Percentiles rank a stretch among this genome's conserved stretches.
These are phyloP conservation scores for Halteria grandinella DNA, from an alignment of 73 alveolate species.

Conservation along the genomic window DNA sequence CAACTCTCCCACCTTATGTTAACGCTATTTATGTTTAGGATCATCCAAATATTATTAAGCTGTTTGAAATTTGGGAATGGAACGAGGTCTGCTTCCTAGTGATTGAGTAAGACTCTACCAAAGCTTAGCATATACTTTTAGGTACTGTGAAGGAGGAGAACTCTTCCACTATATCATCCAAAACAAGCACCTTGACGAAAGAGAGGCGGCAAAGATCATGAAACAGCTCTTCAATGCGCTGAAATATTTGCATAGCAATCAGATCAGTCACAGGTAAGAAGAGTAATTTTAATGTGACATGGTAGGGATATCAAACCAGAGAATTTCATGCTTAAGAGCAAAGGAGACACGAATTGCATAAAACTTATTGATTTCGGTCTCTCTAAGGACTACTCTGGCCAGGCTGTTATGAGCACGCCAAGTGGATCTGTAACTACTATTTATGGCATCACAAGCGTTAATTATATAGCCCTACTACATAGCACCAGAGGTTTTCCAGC, in stretches of 20 bases:
- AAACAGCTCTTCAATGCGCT: conserved; percentile 74
- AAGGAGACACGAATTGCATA: conserved; percentile 44
- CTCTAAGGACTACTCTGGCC: conserved; percentile 44
- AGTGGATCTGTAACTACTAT: conserved; percentile 64
- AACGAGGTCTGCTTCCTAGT: conserved; percentile 57
- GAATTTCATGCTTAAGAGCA: conserved; percentile 65
- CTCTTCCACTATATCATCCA: conserved; percentile 86
- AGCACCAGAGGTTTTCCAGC: conserved; percentile 84
- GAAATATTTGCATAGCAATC: conserved; percentile 40
- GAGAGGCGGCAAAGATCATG: conserved; percentile 75
- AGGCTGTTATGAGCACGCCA: conserved; percentile 52
- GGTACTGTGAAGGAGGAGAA: conserved; percentile 90
- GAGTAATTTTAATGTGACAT: conserved; percentile 22
- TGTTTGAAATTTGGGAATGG: conserved; percentile 72
- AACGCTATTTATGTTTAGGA: conserved; percentile 21
- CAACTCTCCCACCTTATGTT: neutral
- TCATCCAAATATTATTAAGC: conserved; percentile 70
- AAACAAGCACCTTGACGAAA: conserved; percentile 73
- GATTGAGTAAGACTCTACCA: conserved; percentile 16
- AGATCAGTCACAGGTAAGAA: conserved; percentile 61
- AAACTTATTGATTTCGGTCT: conserved; percentile 65
- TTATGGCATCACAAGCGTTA: neutral
- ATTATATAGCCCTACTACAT: conserved; percentile 66
- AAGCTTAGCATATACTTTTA: neutral
- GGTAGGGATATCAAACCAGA: conserved; percentile 82